Evolutionary conservation across 306 rosid genomes (phyloP).

Genomic region (Cicer yamashitae): DNA sequence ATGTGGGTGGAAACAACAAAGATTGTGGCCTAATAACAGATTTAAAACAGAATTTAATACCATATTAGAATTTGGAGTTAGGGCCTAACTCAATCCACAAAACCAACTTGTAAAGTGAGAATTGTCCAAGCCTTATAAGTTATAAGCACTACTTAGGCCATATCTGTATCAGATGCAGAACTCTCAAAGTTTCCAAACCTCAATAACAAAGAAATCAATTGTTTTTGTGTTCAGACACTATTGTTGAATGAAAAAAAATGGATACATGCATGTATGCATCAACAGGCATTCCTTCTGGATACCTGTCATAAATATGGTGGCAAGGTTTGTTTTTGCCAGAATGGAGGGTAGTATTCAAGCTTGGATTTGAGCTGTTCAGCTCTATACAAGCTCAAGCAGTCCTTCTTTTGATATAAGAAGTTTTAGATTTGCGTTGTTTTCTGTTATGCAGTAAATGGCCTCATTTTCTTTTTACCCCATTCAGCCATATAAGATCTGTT

Average conservation of each 20-base stretch:
- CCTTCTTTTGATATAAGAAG: not conserved
- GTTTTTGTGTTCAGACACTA: not conserved
- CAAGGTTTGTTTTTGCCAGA: not conserved
- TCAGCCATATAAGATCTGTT: not conserved
- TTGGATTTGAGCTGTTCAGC: slow-evolving; percentile 8
- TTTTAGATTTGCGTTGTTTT: slow-evolving; percentile 17
- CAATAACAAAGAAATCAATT: not conserved
- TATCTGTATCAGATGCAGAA: not conserved
- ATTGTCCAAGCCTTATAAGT: not conserved
- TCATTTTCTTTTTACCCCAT: not conserved
- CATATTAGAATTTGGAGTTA: not conserved
- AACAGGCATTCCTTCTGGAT: not conserved
- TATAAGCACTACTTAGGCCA: not conserved
- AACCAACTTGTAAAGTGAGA: not conserved
- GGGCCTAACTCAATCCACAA: not conserved
- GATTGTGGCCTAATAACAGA: not conserved
- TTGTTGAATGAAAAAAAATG: slow-evolving; percentile 3
- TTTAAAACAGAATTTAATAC: not conserved
- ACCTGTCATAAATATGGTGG: slow-evolving; percentile 7
- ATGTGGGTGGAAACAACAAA: not conserved
- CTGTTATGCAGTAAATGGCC: not conserved
- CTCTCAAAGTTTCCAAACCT: not conserved
- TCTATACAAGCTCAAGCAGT: not conserved
- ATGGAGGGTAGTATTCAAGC: slow-evolving; percentile 2
- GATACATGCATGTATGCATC: not conserved